Evolutionary conservation across 495 filamentous ascomycete genomes (phyloP).

Genomic region (Talaromyces borbonicus): DNA sequence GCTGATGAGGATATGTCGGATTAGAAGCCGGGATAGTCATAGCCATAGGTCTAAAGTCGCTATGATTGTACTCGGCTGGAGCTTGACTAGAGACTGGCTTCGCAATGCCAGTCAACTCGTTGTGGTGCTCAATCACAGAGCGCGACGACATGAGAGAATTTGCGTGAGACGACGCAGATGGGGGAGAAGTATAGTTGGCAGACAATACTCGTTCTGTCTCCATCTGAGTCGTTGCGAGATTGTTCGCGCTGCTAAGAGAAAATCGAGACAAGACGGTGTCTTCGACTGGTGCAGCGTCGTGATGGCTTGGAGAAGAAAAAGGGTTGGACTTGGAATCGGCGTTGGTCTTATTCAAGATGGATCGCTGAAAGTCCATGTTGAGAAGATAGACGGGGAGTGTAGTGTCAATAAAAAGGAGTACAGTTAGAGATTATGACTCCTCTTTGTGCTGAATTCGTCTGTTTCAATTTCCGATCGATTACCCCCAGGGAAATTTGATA

Average conservation of each 20-base stretch:
- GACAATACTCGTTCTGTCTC: too few species aligned
- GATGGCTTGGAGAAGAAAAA: not conserved
- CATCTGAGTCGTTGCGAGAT: too few species aligned
- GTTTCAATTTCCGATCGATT: too few species aligned
- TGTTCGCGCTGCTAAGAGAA: too few species aligned
- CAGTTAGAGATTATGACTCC: slow-evolving; percentile 3
- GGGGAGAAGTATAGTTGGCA: not conserved
- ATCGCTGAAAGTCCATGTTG: not conserved
- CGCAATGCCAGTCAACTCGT: not conserved
- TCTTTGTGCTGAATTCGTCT: not conserved
- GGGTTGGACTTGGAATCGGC: not conserved
- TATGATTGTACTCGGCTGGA: not conserved
- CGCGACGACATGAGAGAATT: not conserved
- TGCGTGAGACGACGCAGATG: not conserved
- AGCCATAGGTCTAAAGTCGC: not conserved
- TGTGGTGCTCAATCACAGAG: not conserved
- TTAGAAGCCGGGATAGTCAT: not conserved
- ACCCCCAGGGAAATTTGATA: too few species aligned
- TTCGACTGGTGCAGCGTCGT: not conserved
- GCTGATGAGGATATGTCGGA: not conserved
- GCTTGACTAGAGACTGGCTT: not conserved
- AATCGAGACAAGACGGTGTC: slow-evolving; percentile 1
- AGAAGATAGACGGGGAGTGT: not conserved
- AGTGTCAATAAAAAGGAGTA: not conserved
- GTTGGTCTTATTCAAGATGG: slow-evolving; percentile 5